Evolutionary conservation across 2,329 filamentous ascomycete species (phyloP).

Genomic region (Coniochaeta hoffmannii): DNA sequence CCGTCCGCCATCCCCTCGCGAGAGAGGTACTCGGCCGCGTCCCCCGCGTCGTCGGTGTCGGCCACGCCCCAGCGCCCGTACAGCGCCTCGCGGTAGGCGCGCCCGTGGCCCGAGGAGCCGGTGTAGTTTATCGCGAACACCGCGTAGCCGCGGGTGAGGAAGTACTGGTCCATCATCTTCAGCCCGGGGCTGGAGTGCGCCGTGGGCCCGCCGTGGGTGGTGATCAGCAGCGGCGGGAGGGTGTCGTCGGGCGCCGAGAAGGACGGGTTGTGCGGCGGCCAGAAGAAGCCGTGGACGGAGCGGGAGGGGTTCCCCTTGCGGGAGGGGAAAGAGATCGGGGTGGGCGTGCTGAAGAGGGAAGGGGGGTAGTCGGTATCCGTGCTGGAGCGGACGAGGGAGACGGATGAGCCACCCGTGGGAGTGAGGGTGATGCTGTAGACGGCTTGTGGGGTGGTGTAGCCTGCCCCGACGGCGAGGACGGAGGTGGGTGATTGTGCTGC

Average conservation of each 20-base stretch:
- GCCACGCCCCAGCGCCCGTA: slow-evolving; percentile 42
- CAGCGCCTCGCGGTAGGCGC: slow-evolving; percentile 39
- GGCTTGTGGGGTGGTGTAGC: slow-evolving; percentile 19
- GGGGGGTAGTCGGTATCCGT: slow-evolving; percentile 22
- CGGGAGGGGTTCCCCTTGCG: slow-evolving; percentile 16
- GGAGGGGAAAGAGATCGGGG: slow-evolving; percentile 13
- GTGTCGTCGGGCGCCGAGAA: slow-evolving; percentile 28
- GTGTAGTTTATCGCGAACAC: slow-evolving; percentile 43
- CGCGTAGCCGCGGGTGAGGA: slow-evolving; percentile 46
- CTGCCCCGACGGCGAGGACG: slow-evolving; percentile 29
- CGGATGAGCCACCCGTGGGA: slow-evolving; percentile 14
- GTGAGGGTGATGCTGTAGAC: slow-evolving; percentile 26
- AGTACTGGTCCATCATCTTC: slow-evolving; percentile 38
- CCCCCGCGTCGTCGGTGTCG: slow-evolving; percentile 42
- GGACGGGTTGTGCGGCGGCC: slow-evolving; percentile 37
- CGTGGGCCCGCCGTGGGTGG: slow-evolving; percentile 44
- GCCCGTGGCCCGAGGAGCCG: slow-evolving; percentile 43
- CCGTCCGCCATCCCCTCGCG: slow-evolving; percentile 25
- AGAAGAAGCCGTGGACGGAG: slow-evolving; percentile 37
- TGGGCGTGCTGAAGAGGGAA: slow-evolving; percentile 27
- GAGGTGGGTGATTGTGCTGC: slow-evolving; percentile 23
- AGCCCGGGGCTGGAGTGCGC: slow-evolving; percentile 33
- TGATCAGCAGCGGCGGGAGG: slow-evolving; percentile 41
- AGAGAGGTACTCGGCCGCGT: slow-evolving; percentile 34
- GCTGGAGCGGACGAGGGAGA: slow-evolving; percentile 23